Conservation (phyloP, 495 filamentous ascomycete genomes). For the Podospora sp. region DNA sequence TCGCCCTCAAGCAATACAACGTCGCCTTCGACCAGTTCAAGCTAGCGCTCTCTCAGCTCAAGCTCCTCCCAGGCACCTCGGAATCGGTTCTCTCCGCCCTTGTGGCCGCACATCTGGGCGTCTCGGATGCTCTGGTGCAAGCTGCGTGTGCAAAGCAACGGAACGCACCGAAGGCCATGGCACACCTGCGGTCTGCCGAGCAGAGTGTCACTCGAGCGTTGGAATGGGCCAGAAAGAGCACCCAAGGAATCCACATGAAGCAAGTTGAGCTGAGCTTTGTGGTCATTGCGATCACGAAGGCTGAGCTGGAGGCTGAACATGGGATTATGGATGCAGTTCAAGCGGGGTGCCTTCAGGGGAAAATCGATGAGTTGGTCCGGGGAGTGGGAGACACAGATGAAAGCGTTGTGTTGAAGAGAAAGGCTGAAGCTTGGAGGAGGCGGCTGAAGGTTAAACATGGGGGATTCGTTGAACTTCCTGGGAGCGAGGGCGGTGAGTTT, state of each 20-base stretch:
- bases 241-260: neutral
- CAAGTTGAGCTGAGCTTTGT: slow-evolving; percentile 4
- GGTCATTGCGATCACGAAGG: slow-evolving; percentile 13
- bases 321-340: neutral
- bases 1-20: neutral
- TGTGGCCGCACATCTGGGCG: neutral
- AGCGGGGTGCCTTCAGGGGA: neutral
- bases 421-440: neutral
- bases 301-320: neutral
- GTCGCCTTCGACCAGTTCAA: slow-evolving; percentile 9
- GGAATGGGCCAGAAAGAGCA: neutral
- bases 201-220: slow-evolving; percentile 2
- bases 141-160: slow-evolving; percentile 1
- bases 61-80: neutral
- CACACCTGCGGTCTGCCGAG: slow-evolving; percentile 4
- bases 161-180: slow-evolving; percentile 7
- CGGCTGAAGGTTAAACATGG: neutral
- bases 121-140: slow-evolving; percentile 8
- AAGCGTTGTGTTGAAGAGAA: neutral
- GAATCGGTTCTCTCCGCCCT: neutral
- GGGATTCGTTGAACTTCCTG: neutral
- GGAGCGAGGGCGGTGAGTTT: neutral
- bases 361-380: neutral
- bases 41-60: neutral
- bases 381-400: neutral